A percentile compares a stretch with the other conserved stretches of the same genome.
These are phyloP conservation scores for Prunus davidiana DNA, from an alignment of 306 rosid species.

Conservation along the genomic window DNA sequence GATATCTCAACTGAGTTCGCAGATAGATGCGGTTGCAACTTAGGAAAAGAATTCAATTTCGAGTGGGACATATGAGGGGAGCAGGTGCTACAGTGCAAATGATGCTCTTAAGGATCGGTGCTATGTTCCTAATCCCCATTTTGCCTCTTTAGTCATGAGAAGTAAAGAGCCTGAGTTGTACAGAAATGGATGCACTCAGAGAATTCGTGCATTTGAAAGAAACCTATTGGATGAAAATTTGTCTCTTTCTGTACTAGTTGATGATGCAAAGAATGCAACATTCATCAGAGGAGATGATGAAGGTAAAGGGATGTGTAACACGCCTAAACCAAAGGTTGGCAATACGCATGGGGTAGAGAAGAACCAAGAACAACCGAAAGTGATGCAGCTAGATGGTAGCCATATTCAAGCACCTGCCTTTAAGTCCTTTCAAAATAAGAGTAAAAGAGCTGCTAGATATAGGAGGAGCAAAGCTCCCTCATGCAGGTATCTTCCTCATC, in stretches of 20 bases:
- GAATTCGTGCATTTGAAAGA: slow-evolving; percentile 82
- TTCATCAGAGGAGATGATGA: slow-evolving; percentile 40
- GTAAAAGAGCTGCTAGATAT: slow-evolving; percentile 34
- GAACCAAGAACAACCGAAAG: slow-evolving; percentile 35
- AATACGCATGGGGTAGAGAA: slow-evolving; percentile 27
- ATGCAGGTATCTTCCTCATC: slow-evolving; percentile 26
- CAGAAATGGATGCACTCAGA: slow-evolving; percentile 80
- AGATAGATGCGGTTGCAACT: slow-evolving; percentile 27
- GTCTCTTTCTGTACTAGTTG: slow-evolving; percentile 46
- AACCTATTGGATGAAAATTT: slow-evolving; percentile 48
- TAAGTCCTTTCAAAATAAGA: slow-evolving; percentile 35
- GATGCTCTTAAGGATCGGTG: slow-evolving; percentile 36
- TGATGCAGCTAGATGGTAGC: slow-evolving; percentile 27
- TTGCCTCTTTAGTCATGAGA: slow-evolving; percentile 65
- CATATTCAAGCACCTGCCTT: slow-evolving; percentile 15
- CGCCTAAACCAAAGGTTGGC: slow-evolving; percentile 30
- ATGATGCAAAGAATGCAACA: slow-evolving; percentile 36
- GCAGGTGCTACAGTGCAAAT: slow-evolving; percentile 26
- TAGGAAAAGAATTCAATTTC: slow-evolving; percentile 23
- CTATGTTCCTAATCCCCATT: slow-evolving; percentile 54
- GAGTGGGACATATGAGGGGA: slow-evolving; percentile 34
- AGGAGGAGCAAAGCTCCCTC: slow-evolving; percentile 19
- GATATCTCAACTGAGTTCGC: slow-evolving; percentile 27
- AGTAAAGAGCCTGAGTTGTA: slow-evolving; percentile 65
- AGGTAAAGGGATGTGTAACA: slow-evolving; percentile 30